Evolutionary conservation across 2,329 filamentous ascomycete species (phyloP).

Genomic region (Epichloe sp.): DNA sequence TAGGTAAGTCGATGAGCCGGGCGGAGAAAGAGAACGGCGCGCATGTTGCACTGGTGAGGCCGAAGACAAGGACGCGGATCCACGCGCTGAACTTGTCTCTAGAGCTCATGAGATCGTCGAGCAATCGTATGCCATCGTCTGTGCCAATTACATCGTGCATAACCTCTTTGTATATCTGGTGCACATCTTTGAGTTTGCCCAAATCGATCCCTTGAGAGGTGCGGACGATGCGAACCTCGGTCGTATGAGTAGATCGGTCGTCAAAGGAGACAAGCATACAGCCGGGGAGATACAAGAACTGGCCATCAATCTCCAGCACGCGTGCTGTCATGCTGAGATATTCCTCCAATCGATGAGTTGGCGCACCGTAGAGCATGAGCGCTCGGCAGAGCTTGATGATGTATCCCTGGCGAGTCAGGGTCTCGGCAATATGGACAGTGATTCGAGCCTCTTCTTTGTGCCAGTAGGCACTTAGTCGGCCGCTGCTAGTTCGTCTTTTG

Average conservation of each 20-base stretch:
- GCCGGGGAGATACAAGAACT: constrained; percentile 79
- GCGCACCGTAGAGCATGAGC: constrained; percentile 78
- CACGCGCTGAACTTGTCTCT: constrained; percentile 40
- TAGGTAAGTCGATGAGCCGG: constrained; percentile 57
- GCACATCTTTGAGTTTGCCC: constrained; percentile 46
- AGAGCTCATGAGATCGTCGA: constrained; percentile 41
- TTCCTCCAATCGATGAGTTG: constrained; percentile 79
- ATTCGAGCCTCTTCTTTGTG: constrained; percentile 33
- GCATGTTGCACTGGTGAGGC: constrained; percentile 57
- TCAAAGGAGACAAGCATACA: constrained; percentile 91
- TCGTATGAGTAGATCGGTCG: constrained; percentile 51
- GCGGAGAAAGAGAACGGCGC: constrained; percentile 66
- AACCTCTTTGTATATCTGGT: constrained; percentile 51
- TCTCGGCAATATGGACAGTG: constrained; percentile 45
- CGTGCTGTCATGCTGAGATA: constrained; percentile 78
- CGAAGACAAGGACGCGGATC: constrained; percentile 51
- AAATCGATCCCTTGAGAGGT: constrained; percentile 45
- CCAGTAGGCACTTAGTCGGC: constrained; percentile 24
- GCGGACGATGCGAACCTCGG: constrained; percentile 52
- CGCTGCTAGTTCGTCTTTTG: constrained; percentile 24
- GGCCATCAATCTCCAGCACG: constrained; percentile 72
- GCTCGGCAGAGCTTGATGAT: constrained; percentile 72
- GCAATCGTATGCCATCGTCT: constrained; percentile 39
- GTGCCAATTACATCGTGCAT: constrained; percentile 47
- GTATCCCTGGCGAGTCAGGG: constrained; percentile 67